Conservation (phyloP, 164 flowering plant genomes). For the Protea cynaroides region DNA sequence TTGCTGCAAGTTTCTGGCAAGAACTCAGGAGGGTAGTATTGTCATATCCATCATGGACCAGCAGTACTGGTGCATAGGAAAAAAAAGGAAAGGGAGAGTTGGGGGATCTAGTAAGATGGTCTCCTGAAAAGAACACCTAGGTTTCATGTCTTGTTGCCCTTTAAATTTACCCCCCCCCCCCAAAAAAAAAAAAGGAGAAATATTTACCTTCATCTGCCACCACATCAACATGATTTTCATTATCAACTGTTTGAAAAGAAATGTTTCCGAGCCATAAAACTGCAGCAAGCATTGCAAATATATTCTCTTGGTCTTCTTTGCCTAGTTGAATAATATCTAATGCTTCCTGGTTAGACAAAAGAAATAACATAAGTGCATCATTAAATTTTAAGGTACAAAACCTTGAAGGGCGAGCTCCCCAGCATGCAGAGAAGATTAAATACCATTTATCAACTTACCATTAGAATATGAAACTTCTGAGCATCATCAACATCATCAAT, state of each 20-base stretch:
- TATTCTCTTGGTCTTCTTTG: conserved; percentile 69
- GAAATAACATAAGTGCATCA: not conserved
- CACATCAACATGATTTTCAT: conserved; percentile 77
- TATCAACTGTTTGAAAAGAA: conserved; percentile 56
- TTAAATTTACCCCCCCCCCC: too few species aligned
- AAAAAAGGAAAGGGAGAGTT: too few species aligned
- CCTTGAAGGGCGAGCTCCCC: not conserved
- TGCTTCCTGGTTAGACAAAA: conserved; percentile 57
- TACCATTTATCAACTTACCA: conserved; percentile 41
- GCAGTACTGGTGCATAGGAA: not conserved
- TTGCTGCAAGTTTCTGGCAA: not conserved
- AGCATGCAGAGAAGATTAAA: not conserved
- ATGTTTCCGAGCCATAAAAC: conserved; percentile 94
- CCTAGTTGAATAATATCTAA: conserved; percentile 48
- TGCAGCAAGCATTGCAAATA: conserved; percentile 75
- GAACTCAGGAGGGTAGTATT: not conserved
- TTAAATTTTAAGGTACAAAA: conserved; percentile 4
- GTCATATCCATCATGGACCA: not conserved
- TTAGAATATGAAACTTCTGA: conserved; percentile 47
- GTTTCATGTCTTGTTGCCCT: too few species aligned
- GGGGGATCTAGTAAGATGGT: too few species aligned
- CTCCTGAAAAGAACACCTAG: too few species aligned
- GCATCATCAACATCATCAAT: conserved; percentile 76
- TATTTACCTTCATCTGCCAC: conserved; percentile 62
- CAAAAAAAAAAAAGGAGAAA: not conserved